Percentiles rank a stretch among this genome's conserved stretches.
phyloP scores from a whole-genome alignment of 257 asterid species.

The Fraxinus pennsylvanica region DNA sequence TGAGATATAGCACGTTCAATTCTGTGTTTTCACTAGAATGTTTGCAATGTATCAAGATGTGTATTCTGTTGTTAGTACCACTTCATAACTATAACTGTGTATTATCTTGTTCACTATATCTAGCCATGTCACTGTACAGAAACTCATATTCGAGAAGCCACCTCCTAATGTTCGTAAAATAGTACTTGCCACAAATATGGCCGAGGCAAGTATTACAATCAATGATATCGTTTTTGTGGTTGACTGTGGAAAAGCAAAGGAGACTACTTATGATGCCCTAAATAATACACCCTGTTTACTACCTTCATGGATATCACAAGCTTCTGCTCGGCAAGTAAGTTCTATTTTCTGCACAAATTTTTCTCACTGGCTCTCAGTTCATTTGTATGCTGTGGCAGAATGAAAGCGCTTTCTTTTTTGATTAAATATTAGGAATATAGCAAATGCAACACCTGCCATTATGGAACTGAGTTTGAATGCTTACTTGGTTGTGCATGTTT shows the following conservation, averaged over 20 bases:
- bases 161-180: conserved; percentile 92
- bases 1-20: conserved; percentile 9
- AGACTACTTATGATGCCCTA: conserved; percentile 93
- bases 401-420: conserved; percentile 13
- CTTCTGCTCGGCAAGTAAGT: conserved; percentile 98
- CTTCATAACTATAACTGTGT: not conserved
- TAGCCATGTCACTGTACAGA: conserved; percentile 48
- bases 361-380: conserved; percentile 15
- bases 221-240: conserved; percentile 93
- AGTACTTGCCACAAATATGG: conserved; percentile 97
- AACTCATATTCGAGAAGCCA: conserved; percentile 91
- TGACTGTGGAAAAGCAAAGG: conserved; percentile 99
- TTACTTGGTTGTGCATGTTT: conserved; percentile 19
- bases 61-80: conserved; percentile 12
- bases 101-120: conserved; percentile 22
- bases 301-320: conserved; percentile 99
- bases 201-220: conserved; percentile 98
- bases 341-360: conserved; percentile 5
- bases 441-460: not conserved
- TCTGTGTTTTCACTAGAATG: conserved; percentile 7
- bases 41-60: conserved; percentile 5
- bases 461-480: conserved; percentile 11
- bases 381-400: conserved; percentile 13
- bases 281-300: conserved; percentile 90
- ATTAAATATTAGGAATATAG: conserved; percentile 8